phyloP scores from a whole-genome alignment of 2,329 filamentous ascomycete species.

The Annulohypoxylon truncatum region DNA sequence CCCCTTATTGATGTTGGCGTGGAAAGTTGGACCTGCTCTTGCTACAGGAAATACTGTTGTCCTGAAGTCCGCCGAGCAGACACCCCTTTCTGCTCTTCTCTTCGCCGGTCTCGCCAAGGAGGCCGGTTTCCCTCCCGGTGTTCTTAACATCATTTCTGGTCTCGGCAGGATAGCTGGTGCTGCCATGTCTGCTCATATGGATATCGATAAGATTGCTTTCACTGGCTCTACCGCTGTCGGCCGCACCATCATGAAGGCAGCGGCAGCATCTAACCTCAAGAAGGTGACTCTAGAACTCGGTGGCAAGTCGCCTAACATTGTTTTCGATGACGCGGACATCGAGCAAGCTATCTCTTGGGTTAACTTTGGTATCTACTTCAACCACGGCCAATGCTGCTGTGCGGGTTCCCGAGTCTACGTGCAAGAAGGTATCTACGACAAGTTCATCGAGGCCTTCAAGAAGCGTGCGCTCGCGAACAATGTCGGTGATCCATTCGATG shows the following conservation, averaged over 20 bases:
- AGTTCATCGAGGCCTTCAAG: constrained; percentile 86
- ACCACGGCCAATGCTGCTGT: constrained; percentile 75
- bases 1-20: constrained; percentile 81
- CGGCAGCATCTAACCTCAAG: constrained; percentile 81
- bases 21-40: constrained; percentile 84
- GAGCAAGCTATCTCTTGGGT: constrained; percentile 82
- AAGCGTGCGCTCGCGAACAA: constrained; percentile 78
- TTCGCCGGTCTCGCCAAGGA: constrained; percentile 75
- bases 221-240: constrained; percentile 81
- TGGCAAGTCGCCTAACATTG: constrained; percentile 84
- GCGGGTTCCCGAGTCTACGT: constrained; percentile 87
- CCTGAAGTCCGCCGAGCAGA: constrained; percentile 82
- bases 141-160: constrained; percentile 81
- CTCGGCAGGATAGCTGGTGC: constrained; percentile 83
- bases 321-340: constrained; percentile 82
- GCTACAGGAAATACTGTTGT: constrained; percentile 78
- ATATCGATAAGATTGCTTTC: constrained; percentile 85
- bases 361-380: constrained; percentile 76
- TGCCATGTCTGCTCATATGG: constrained; percentile 80
- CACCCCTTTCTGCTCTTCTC: constrained; percentile 75
- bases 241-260: constrained; percentile 82
- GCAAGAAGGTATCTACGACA: constrained; percentile 87
- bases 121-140: constrained; percentile 82
- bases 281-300: constrained; percentile 85
- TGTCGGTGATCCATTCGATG: constrained; percentile 84